phyloP scores from a whole-genome alignment of 495 filamentous ascomycete species.

The Corynascus novoguineensis region DNA sequence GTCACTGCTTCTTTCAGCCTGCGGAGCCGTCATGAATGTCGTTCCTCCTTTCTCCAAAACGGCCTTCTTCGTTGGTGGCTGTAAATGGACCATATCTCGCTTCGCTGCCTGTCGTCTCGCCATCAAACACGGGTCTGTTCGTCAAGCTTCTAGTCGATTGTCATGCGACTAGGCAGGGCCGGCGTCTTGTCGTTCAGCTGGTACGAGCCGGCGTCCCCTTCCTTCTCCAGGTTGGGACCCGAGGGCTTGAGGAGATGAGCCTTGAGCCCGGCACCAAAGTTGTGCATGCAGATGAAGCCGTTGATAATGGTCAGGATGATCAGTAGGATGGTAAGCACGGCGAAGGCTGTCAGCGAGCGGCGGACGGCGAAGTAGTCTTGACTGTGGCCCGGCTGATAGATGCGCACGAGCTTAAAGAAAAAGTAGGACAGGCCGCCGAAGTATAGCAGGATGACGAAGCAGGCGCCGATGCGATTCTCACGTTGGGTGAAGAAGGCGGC shows the following conservation, averaged over 20 bases:
- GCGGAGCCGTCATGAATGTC: slow-evolving; percentile 17
- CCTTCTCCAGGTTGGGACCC: slow-evolving; percentile 62
- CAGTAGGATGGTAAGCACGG: slow-evolving; percentile 81
- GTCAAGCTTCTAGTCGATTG: slow-evolving; percentile 60
- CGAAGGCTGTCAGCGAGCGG: slow-evolving; percentile 82
- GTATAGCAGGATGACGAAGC: slow-evolving; percentile 73
- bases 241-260: slow-evolving; percentile 69
- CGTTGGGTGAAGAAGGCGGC: slow-evolving; percentile 79
- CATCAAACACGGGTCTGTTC: neutral
- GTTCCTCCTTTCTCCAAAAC: too few relatives aligned
- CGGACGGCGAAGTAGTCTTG: slow-evolving; percentile 65
- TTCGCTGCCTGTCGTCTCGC: too few relatives aligned
- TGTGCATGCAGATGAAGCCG: slow-evolving; percentile 76
- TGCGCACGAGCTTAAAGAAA: slow-evolving; percentile 94
- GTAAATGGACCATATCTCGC: too few relatives aligned
- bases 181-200: slow-evolving; percentile 54
- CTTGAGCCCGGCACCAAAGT: slow-evolving; percentile 89
- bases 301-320: slow-evolving; percentile 87
- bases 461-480: slow-evolving; percentile 75
- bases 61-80: too few relatives aligned
- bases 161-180: slow-evolving; percentile 70
- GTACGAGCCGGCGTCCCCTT: slow-evolving; percentile 65
- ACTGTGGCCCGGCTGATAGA: slow-evolving; percentile 61
- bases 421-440: slow-evolving; percentile 92
- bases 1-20: neutral